phyloP scores from a whole-genome alignment of 257 asterid genomes.

The Solanum arcanum region DNA sequence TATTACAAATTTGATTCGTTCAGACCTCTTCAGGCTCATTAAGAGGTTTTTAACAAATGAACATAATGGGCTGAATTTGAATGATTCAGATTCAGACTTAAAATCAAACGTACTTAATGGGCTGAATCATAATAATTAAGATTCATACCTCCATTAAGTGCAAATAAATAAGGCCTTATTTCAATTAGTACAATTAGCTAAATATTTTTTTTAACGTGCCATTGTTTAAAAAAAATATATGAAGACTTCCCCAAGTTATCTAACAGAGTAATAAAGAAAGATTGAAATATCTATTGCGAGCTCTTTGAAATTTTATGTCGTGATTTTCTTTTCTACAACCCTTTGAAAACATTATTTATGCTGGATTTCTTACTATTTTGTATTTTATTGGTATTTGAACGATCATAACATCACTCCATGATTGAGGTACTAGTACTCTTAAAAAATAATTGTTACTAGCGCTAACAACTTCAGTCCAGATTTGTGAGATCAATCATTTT shows the following conservation, averaged over 20 bases:
- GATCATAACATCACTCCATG: neutral
- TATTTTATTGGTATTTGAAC: neutral
- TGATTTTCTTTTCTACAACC: neutral
- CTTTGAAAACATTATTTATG: neutral
- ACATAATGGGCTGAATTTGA: no score
- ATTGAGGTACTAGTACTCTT: neutral
- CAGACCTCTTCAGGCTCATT: no score
- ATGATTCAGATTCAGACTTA: no score
- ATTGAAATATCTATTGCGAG: neutral
- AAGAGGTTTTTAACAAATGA: no score
- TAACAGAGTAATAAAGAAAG: neutral
- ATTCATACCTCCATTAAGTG: no score
- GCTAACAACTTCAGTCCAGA: neutral
- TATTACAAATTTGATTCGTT: no score
- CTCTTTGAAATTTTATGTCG: neutral
- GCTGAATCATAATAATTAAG: no score
- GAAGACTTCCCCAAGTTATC: neutral
- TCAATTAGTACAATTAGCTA: neutral
- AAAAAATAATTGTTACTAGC: neutral
- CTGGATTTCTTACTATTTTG: neutral
- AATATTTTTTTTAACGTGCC: neutral
- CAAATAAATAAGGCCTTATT: neutral
- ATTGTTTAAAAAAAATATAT: neutral
- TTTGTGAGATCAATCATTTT: neutral
- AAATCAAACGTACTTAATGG: no score